phyloP scores from a whole-genome alignment of 2,329 filamentous ascomycete species.

The Graphilbum sp. region DNA sequence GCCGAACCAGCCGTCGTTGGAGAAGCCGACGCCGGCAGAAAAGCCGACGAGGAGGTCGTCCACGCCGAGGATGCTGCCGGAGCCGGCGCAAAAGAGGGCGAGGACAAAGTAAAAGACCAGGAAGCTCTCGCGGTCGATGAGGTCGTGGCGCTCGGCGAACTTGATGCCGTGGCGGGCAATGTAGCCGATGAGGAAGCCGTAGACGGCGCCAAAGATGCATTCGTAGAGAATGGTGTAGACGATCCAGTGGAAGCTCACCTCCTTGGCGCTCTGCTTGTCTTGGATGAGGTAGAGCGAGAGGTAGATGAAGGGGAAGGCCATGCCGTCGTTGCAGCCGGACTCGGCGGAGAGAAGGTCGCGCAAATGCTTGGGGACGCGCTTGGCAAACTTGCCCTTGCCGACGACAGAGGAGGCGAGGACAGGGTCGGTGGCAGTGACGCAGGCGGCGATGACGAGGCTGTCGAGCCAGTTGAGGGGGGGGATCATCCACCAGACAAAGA shows the following conservation, averaged over 20 bases:
- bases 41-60: slow-evolving; percentile 94
- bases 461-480: slow-evolving; percentile 73
- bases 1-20: slow-evolving; percentile 97
- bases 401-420: slow-evolving; percentile 95
- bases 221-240: slow-evolving; percentile 86
- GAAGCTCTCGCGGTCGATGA: slow-evolving; percentile 94
- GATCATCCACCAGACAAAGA: slow-evolving; percentile 90
- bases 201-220: slow-evolving; percentile 82
- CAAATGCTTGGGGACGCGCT: slow-evolving; percentile 92
- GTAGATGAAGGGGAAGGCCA: slow-evolving; percentile 98
- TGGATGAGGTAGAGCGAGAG: slow-evolving; percentile 78
- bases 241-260: slow-evolving; percentile 74
- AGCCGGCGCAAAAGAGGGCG: slow-evolving; percentile 87
- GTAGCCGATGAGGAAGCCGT: slow-evolving; percentile 77
- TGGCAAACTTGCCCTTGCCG: slow-evolving; percentile 96
- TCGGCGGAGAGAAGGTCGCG: slow-evolving; percentile 89
- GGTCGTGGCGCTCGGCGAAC: slow-evolving; percentile 62
- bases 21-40: slow-evolving; percentile 92
- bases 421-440: slow-evolving; percentile 92
- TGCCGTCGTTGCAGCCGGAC: slow-evolving; percentile 97
- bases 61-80: slow-evolving; percentile 76
- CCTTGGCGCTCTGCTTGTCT: slow-evolving; percentile 50
- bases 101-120: slow-evolving; percentile 97
- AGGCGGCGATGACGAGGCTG: slow-evolving; percentile 72
- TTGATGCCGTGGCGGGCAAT: slow-evolving; percentile 82